Conservation (phyloP, 805 yeast species). For the Starmerella apis region DNA sequence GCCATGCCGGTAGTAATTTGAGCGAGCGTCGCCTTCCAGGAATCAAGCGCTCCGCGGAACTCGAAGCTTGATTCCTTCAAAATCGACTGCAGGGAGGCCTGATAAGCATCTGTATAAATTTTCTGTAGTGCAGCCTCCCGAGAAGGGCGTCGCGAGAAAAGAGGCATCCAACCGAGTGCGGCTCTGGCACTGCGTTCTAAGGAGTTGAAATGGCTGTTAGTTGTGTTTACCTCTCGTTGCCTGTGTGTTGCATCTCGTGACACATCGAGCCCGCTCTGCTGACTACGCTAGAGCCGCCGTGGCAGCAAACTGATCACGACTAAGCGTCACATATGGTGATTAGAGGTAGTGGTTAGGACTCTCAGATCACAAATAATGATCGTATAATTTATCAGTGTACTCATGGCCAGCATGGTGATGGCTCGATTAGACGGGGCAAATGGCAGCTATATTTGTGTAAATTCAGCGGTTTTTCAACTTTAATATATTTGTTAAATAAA, state of each 20-base stretch:
- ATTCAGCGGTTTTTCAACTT: too few relatives aligned
- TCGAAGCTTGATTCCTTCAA: slow-evolving; percentile 33
- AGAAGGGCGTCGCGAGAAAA: slow-evolving; percentile 23
- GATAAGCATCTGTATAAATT: slow-evolving; percentile 36
- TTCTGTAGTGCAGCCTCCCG: slow-evolving; percentile 29
- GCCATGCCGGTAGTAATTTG: slow-evolving; percentile 30
- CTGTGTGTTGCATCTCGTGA: slow-evolving; percentile 5
- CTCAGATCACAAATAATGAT: too few relatives aligned
- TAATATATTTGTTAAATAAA: too few relatives aligned
- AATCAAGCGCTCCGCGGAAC: slow-evolving; percentile 29
- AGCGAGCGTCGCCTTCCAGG: slow-evolving; percentile 33
- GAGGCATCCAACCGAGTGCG: slow-evolving; percentile 16
- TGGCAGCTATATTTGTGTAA: too few relatives aligned
- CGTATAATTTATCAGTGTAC: too few relatives aligned
- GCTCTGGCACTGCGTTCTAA: neutral
- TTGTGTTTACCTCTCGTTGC: slow-evolving; percentile 1
- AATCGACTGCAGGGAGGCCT: slow-evolving; percentile 34
- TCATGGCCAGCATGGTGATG: too few relatives aligned
- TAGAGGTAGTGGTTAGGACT: too few relatives aligned
- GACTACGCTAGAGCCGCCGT: neutral
- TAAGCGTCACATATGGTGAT: slow-evolving; percentile 3
- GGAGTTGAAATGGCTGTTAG: neutral
- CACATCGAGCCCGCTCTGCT: neutral
- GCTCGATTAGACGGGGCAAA: too few relatives aligned
- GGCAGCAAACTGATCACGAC: neutral